phyloP scores from a whole-genome alignment of 768 basidiomycete genomes.

The Hysterangium stoloniferum region DNA sequence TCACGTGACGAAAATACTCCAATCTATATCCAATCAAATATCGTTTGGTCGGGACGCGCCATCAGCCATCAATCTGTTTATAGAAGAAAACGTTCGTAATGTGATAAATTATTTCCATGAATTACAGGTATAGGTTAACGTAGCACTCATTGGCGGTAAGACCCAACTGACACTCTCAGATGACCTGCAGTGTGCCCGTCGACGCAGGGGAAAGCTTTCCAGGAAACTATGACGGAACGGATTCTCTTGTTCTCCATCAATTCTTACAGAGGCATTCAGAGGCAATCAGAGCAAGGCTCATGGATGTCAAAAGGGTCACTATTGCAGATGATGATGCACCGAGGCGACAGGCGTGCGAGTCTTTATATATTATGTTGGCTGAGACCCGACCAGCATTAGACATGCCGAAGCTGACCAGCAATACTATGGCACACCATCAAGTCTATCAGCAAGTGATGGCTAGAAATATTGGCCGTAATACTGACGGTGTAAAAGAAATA shows the following conservation, averaged over 20 bases:
- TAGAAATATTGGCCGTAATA: conserved; percentile 52
- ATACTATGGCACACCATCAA: conserved; percentile 41
- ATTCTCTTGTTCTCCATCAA: conserved; percentile 73
- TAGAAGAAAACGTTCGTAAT: conserved; percentile 58
- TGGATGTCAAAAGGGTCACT: conserved; percentile 23
- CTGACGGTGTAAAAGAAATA: conserved; percentile 51
- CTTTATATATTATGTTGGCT: conserved; percentile 70
- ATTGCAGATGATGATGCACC: too few relatives aligned
- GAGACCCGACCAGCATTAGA: conserved; percentile 68
- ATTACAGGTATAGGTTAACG: conserved; percentile 45
- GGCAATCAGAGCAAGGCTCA: conserved; percentile 79
- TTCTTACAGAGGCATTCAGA: conserved; percentile 82
- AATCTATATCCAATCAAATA: conserved; percentile 90
- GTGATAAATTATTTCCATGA: conserved; percentile 74
- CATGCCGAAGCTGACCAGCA: conserved; percentile 33
- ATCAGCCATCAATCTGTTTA: conserved; percentile 74
- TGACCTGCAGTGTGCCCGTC: conserved; percentile 51
- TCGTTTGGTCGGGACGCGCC: conserved; percentile 87
- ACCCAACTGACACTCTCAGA: neutral
- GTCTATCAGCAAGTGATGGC: conserved; percentile 64
- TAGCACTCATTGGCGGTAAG: neutral
- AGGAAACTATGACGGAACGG: conserved; percentile 77
- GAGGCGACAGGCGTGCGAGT: conserved; percentile 80
- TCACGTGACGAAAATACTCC: conserved; percentile 85
- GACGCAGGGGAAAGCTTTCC: too few relatives aligned